Base-by-base conservation (phyloP, 2,329 filamentous ascomycete genomes). In the Biscogniauxia sp. region DNA sequence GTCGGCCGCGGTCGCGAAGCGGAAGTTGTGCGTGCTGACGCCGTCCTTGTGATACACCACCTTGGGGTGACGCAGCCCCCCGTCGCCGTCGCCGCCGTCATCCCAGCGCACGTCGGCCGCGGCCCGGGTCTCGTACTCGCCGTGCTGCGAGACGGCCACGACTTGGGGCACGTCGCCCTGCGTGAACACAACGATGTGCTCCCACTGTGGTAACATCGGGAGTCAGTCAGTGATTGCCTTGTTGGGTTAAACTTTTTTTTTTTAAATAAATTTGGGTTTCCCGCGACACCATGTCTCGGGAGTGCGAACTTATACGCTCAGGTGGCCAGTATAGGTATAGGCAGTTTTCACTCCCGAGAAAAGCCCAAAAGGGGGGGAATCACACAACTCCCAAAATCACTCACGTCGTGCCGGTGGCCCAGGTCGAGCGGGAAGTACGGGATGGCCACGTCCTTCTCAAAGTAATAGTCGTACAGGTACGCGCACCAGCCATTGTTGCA, bases 401-500 rank as follows among this genome's bases (percentile, higher is more conserved):
- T n/a, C n/a, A n/a, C n/a, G 61, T 74, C 73, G 58, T 80, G 75
- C 5, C 69, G 71, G 68, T 80, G 78, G 17, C 75, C 75, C 2
- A 66, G 66, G 54, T 73, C 72, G 51, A 73, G 52, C 19, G 73
- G 63, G 17, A 72, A 52, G 59, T 71, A 58, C 20, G 64, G 55
- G 20, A 73, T 23, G 2, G 71, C 69, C 2, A 76, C 73, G 68
- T 80, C 78, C 70, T 79, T 79, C 63, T 80, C 78, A 57, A 80
- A 80, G 69, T 79, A 80, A 69, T 80, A 80, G 62, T 73, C 77
- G 68, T 80, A 80, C 26, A 79, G 52, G 67, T 77, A 74, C 15
- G 73, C 72, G 69, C 78, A 81, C 77, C 77, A 80, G 60, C 74
- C 74, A 65, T 74, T 73, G 65, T 80, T 80, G 71, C 79, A 80